Base-by-base conservation (phyloP, 805 yeast genomes). In the Blastobotrys parvus region DNA sequence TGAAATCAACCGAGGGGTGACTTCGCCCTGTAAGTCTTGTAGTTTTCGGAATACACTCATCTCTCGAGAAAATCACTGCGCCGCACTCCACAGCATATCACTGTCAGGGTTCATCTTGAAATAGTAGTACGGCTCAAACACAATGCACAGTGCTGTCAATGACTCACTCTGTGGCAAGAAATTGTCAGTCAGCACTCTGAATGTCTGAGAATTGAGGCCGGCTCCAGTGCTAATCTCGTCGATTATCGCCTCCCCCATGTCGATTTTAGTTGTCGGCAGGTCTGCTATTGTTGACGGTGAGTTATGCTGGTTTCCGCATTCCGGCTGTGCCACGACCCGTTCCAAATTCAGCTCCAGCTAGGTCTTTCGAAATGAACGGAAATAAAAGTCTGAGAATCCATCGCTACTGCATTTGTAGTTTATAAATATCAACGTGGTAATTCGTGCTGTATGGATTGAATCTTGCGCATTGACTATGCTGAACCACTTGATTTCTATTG, bases 121-220 rank as follows among this genome's bases (percentile, higher is more conserved):
- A 11, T 34, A 34, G n/a, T 34, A 34, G n/a, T 34, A 34, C 6
- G 37, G 21, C 5, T 34, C 37, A 16, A 19, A 34, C 27, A 34
- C 20, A 10, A 19, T 23, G 6, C 18, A 13, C 19, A 34, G 11
- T 34, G 37, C 37, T 6, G 11, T 34, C 3, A n/a, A 29, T 3
- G 4, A 4, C 32, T 29, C 16, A 16, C 15, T 13, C 13, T 29
- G 16, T 5, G 23, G 25, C 7, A 27, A 27, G 25, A 34, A 16
- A 8, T 15, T 27, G 3, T 10, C 20, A 5, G 37, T 20, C 19
- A 13, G 11, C 10, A 34, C 20, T 34, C 25, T 8, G n/a, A 34
- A 13, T 3, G 20, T 16, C 25, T 34, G 37, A 16, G 22, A 34
- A 3, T 17, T 34, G 6, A 16, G 4, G 15, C 20, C 22, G n/a